Conservation (phyloP, 2,329 filamentous ascomycete species). For the Claviceps sp. region DNA sequence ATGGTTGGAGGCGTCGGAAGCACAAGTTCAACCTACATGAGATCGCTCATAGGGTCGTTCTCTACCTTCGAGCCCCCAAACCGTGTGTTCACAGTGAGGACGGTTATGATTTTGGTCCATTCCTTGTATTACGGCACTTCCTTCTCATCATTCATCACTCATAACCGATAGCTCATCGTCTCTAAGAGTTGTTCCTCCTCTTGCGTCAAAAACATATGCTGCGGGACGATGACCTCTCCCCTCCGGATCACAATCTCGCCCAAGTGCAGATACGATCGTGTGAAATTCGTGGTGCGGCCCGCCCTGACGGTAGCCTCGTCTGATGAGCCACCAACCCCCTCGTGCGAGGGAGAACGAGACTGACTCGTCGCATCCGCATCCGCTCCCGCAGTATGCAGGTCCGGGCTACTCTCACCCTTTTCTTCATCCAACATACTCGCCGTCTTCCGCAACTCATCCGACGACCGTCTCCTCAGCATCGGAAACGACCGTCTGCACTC, state of each 20-base stretch:
- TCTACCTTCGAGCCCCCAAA: too few relatives aligned
- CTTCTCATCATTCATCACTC: background rate
- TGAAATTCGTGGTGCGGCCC: conserved; percentile 6
- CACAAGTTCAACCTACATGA: too few relatives aligned
- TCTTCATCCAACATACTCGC: conserved; percentile 5
- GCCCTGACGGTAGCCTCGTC: conserved; percentile 3
- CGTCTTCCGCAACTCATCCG: conserved; percentile 4
- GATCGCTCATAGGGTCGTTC: too few relatives aligned
- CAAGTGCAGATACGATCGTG: conserved; percentile 5
- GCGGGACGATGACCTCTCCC: conserved; percentile 21
- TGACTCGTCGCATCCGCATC: background rate
- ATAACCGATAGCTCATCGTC: conserved; percentile 19
- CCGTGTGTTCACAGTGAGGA: too few relatives aligned
- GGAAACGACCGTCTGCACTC: conserved; percentile 10
- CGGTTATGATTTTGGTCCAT: too few relatives aligned
- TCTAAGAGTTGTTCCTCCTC: conserved; percentile 24
- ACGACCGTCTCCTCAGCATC: conserved; percentile 4
- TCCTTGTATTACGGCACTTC: too few relatives aligned
- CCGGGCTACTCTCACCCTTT: background rate
- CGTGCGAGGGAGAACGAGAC: background rate
- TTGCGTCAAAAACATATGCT: conserved; percentile 22
- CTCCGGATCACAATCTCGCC: conserved; percentile 22
- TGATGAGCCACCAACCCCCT: background rate
- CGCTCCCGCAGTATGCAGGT: background rate
- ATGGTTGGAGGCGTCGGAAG: too few relatives aligned